A percentile compares a stretch with the other conserved stretches of the same genome.
Conservation (phyloP, 495 filamentous ascomycete species). For the Cryomyces antarcticus region DNA sequence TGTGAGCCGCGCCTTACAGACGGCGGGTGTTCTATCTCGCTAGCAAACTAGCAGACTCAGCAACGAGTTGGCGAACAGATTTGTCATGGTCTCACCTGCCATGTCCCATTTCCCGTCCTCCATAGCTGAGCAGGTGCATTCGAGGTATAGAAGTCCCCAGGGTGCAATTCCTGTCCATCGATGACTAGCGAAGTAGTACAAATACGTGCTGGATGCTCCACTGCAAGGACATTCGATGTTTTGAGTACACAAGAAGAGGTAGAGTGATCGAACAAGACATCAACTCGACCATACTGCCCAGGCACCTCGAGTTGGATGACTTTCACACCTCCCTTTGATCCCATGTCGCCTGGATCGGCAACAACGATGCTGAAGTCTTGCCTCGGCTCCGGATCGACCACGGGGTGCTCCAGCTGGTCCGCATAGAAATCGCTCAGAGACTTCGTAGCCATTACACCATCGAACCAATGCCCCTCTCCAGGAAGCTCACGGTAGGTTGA, state of each 20-base stretch:
- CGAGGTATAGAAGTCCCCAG: no score
- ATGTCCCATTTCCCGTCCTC: no score
- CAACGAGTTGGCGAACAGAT: no score
- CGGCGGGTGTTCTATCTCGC: not conserved
- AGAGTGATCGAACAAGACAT: conserved; percentile 4
- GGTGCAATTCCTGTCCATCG: no score
- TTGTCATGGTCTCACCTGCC: no score
- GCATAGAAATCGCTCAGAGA: conserved; percentile 25
- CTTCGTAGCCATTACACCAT: conserved; percentile 20
- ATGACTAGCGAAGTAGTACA: not conserved
- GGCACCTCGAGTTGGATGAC: conserved; percentile 27
- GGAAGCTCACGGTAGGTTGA: conserved; percentile 31
- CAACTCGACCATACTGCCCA: conserved; percentile 19
- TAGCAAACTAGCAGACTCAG: no score
- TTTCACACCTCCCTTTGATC: conserved; percentile 27
- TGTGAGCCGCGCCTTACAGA: conserved; percentile 23
- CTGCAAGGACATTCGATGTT: not conserved
- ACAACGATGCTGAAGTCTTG: conserved; percentile 25
- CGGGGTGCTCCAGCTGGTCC: conserved; percentile 6
- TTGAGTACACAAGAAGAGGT: no score
- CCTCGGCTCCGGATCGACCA: conserved; percentile 5
- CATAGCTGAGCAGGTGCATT: no score
- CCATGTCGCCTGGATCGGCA: conserved; percentile 29
- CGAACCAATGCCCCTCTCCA: conserved; percentile 32
- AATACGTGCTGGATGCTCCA: not conserved